A percentile compares a stretch with the other conserved stretches of the same genome.
Conservation (phyloP, 139 green algal genomes). For the Tetradesmus lagerheimii region DNA sequence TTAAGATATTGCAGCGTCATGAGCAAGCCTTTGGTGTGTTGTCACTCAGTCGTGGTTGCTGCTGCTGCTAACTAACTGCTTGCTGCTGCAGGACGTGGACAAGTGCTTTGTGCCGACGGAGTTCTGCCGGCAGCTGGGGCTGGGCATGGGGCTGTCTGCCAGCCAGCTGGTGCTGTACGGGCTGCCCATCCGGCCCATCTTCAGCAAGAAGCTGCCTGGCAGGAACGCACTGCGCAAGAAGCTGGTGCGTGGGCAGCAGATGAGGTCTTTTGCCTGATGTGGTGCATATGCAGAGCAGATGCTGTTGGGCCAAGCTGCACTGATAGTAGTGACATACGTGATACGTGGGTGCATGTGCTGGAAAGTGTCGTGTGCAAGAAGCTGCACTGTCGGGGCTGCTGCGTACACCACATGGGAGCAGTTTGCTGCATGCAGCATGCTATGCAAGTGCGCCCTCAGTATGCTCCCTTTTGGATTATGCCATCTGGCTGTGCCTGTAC, state of each 20-base stretch:
- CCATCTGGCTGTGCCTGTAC: no score
- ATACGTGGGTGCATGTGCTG: no score
- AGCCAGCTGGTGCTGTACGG: conserved; percentile 58
- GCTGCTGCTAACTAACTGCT: background rate
- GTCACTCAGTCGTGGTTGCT: background rate
- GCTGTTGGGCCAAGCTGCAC: no score
- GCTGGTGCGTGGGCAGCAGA: conserved; percentile 60
- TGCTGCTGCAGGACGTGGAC: conserved; percentile 29
- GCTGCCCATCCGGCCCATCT: conserved; percentile 95
- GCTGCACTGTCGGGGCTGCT: background rate
- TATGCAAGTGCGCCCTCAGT: background rate
- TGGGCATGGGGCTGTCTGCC: conserved; percentile 31
- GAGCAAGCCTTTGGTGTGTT: background rate
- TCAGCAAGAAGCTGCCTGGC: conserved; percentile 73
- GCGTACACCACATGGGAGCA: background rate
- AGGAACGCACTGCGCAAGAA: conserved; percentile 61
- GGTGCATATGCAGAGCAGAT: no score
- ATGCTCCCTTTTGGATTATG: no score
- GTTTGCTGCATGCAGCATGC: background rate
- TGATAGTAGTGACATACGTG: background rate
- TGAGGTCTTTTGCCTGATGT: no score
- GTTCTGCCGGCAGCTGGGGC: conserved; percentile 37
- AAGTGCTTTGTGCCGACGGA: conserved; percentile 56
- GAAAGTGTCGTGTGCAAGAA: background rate
- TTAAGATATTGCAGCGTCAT: no score